Evolutionary conservation across 306 rosid genomes (phyloP), one percentile per base, ranked within the genome.

Genomic region (Rosa multiflora): DNA sequence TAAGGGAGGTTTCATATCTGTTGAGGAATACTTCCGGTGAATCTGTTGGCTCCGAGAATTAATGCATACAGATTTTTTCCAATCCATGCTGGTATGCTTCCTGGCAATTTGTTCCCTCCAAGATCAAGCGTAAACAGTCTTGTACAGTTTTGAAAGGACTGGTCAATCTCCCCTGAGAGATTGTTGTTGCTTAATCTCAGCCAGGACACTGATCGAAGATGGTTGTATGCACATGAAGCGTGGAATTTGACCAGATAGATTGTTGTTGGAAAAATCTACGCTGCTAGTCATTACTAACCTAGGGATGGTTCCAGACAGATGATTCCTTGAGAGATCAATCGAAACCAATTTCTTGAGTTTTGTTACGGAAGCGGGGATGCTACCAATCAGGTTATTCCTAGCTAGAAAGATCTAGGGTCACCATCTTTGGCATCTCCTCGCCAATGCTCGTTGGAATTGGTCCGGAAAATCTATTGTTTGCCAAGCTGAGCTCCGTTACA

Each of bases 21-120:
- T 2, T 51, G 37, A 39, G 73, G 78, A 11, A 72, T 5, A 5
- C 5, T 72, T 9, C 82, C 73, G 1, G 39, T 20, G 13, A 47
- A 55, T 23, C 48, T 9, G 15, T 79, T 71, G 47, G 26, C 18
- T n/a, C 52, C 35, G 14, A 72, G 82, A 47, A 70, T 63, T 21
- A 71, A 44, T n/a, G 7, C 12, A 10, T n/a, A n/a, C 15, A 8
- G 13, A 29, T 18, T 35, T 61, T 59, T 6, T 35, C 73, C 82
- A 10, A 79, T 71, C 82, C 77, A 79, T 48, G 61, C 47, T 7
- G 77, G 67, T 47, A 79, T 43, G 6, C 39, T 20, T 0, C 77
- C 77, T 5, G 76, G 46, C 32, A 70, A 35, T 44, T 6, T 71
- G 13, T 48, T 79, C 13, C 11, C 64, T 35, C 77, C 72, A 61